Percentiles rank a stretch among this genome's conserved stretches.
Evolutionary conservation across 495 filamentous ascomycete genomes (phyloP).

Genomic region (Penicillium paradoxum): DNA sequence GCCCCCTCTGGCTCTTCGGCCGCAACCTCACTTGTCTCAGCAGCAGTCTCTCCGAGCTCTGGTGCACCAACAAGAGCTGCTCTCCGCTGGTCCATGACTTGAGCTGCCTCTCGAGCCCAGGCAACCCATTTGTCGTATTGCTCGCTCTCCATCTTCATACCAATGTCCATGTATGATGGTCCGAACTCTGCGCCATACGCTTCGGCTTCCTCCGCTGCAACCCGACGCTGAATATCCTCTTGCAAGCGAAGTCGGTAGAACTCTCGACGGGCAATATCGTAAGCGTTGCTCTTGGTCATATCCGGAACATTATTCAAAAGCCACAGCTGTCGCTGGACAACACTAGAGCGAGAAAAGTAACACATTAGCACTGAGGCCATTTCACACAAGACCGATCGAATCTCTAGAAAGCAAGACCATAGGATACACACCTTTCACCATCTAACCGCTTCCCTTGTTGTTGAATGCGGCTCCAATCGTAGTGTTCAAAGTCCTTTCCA

Average conservation of each 20-base stretch:
- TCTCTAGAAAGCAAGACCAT: neutral
- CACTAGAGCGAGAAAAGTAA: conserved; percentile 48
- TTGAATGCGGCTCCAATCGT: conserved; percentile 76
- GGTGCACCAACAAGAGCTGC: conserved; percentile 33
- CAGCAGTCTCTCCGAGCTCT: conserved; percentile 10
- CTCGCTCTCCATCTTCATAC: conserved; percentile 76
- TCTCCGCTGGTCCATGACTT: conserved; percentile 25
- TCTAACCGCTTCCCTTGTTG: conserved; percentile 76
- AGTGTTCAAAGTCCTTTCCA: conserved; percentile 68
- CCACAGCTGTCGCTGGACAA: conserved; percentile 87
- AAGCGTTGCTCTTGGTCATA: conserved; percentile 63
- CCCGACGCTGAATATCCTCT: conserved; percentile 76
- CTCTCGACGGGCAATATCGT: conserved; percentile 82
- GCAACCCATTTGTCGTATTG: conserved; percentile 74
- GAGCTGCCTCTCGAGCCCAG: conserved; percentile 61
- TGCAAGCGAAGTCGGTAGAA: conserved; percentile 80
- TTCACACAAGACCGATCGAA: neutral
- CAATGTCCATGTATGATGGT: conserved; percentile 63
- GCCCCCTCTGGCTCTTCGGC: neutral
- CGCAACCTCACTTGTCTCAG: neutral
- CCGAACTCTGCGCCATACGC: conserved; percentile 83
- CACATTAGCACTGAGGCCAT: conserved; percentile 16
- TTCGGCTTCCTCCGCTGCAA: conserved; percentile 84
- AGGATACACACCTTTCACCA: conserved; percentile 69
- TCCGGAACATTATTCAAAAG: conserved; percentile 61